Percentiles rank a stretch among this genome's conserved stretches.
These are phyloP conservation scores for Xylaria cubensis DNA, from an alignment of 495 filamentous ascomycete genomes.

Conservation along the genomic window DNA sequence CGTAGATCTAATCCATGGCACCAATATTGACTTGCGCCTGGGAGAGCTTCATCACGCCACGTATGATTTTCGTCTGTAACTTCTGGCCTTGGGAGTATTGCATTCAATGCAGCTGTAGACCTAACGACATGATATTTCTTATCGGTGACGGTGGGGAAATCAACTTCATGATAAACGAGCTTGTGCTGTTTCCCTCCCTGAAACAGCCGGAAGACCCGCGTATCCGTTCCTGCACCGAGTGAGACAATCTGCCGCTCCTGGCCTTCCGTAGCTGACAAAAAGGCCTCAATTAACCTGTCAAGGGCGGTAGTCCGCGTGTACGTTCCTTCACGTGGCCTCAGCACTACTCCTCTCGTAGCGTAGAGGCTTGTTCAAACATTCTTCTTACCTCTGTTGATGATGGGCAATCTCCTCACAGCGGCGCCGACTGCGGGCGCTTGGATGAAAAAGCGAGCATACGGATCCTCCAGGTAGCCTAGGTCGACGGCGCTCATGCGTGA, in stretches of 20 bases:
- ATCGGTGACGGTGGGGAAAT: conserved; percentile 77
- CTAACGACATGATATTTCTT: conserved; percentile 60
- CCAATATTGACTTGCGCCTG: conserved; percentile 59
- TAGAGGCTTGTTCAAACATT: conserved; percentile 20
- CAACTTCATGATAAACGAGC: conserved; percentile 88
- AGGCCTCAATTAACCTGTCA: conserved; percentile 75
- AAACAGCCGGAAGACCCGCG: conserved; percentile 77
- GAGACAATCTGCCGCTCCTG: conserved; percentile 83
- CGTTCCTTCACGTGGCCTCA: conserved; percentile 66
- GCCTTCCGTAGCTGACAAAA: conserved; percentile 58
- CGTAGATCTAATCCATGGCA: conserved; percentile 87
- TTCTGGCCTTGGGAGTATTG: conserved; percentile 38
- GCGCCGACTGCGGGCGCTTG: conserved; percentile 43
- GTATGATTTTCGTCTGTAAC: conserved; percentile 30
- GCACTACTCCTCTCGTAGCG: conserved; percentile 29
- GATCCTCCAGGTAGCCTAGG: conserved; percentile 85
- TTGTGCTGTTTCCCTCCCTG: conserved; percentile 37
- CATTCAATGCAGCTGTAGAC: conserved; percentile 37
- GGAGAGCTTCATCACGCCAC: conserved; percentile 40
- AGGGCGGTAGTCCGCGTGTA: conserved; percentile 90
- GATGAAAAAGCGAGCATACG: conserved; percentile 73
- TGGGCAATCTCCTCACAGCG: conserved; percentile 69
- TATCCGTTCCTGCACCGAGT: conserved; percentile 93
- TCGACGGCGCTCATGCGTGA: conserved; percentile 87
- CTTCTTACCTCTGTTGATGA: conserved; percentile 87